Evolutionary conservation across 1,284 basidiomycete genomes (phyloP), one percentile per base, ranked within the genome.

Genomic region (Caloboletus firmus): DNA sequence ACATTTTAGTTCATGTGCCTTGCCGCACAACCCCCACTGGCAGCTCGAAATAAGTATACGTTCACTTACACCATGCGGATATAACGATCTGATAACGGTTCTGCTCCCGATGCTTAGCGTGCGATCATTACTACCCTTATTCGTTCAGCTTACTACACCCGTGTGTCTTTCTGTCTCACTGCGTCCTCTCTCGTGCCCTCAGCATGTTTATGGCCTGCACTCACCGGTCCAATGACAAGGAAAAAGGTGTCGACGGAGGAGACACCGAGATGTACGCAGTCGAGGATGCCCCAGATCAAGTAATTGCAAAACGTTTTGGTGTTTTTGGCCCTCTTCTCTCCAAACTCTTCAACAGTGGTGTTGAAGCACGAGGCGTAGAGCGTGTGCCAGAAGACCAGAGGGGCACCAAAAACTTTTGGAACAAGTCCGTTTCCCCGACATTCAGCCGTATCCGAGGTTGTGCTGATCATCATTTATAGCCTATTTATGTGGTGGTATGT

Each of bases 281-380:
- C 31, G 62, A 69, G 28, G 60, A 59, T 49, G 60, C 66, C 1
- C 75, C 73, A 0, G 75, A 75, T 35, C 59, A 60, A 22, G 67
- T 62, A 26, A 69, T 76, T 20, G 69, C 65, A 20, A 63, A 58
- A 32, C 71, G 76, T 30, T 80, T 71, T 54, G 73, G 72, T 24
- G 62, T 55, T 20, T 61, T 76, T 41, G 74, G 72, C 3, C 73
- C 72, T 9, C 43, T 74, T 39, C 62, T 80, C 36, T 66, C 68
- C 31, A 73, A 64, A 58, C 64, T 80, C 35, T 78, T 78, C 56
- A 66, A 68, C 10, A 72, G 67, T 42, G 79, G 78, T 18, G 76
- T 81, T 12, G 80, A 82, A 64, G 76, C 77, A 10, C 69, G 78
- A 64, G 79, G 79, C 15, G 73, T 81, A 0, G 80, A 81, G 52